Evolutionary conservation across 371 early-diverging fungal species (phyloP).

Genomic region (Rhizopus sp.): DNA sequence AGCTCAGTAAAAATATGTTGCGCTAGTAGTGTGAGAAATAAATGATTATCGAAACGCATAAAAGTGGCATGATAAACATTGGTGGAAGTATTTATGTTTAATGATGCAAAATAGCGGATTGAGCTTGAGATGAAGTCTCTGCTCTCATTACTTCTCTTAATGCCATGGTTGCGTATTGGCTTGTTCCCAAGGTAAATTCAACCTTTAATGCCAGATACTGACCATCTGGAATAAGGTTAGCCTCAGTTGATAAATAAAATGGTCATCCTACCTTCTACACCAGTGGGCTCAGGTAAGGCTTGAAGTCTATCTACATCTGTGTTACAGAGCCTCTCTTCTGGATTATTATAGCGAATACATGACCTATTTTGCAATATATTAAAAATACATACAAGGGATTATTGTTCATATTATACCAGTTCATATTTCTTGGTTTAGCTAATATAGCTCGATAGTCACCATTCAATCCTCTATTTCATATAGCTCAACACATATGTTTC

Average conservation of each 20-base stretch:
- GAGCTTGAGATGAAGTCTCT: slow-evolving; percentile 65
- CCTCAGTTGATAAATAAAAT: not conserved
- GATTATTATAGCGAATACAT: slow-evolving; percentile 67
- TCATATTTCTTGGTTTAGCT: slow-evolving; percentile 44
- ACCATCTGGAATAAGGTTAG: slow-evolving; percentile 49
- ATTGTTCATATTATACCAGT: slow-evolving; percentile 34
- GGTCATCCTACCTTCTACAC: slow-evolving; percentile 24
- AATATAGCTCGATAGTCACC: slow-evolving; percentile 84
- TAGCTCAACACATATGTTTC: not conserved
- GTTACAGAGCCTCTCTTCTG: slow-evolving; percentile 56
- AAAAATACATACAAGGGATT: not conserved
- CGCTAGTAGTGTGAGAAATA: not conserved
- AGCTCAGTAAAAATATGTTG: not conserved
- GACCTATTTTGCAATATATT: slow-evolving; percentile 24
- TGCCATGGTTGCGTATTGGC: slow-evolving; percentile 97
- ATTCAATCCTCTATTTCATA: slow-evolving; percentile 55
- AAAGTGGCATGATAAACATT: not conserved
- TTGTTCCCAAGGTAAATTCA: slow-evolving; percentile 75
- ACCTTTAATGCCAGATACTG: slow-evolving; percentile 73
- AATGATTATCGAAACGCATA: not conserved
- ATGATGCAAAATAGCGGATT: slow-evolving; percentile 29
- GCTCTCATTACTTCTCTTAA: slow-evolving; percentile 88
- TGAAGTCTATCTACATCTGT: slow-evolving; percentile 74
- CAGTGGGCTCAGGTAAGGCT: slow-evolving; percentile 49
- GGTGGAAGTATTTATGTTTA: slow-evolving; percentile 1